Evolutionary conservation across 441 rosid genomes (phyloP).

Genomic region (Arabidopsis hybrid): DNA sequence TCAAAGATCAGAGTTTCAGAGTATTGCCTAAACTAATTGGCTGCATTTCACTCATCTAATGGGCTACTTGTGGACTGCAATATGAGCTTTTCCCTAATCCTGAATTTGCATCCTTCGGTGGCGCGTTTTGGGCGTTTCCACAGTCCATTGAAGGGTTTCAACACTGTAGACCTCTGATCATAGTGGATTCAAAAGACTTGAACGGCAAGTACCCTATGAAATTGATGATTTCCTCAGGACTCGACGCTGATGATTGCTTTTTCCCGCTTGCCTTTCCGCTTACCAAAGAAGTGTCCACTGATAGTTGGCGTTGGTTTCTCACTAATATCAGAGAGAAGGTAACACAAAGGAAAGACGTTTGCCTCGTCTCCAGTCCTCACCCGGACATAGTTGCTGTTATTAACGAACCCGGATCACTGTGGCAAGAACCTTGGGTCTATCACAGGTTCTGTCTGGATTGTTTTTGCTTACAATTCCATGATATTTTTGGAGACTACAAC

Average conservation of each 20-base stretch:
- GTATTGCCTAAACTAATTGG: slow-evolving; percentile 20
- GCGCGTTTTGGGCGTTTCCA: slow-evolving; percentile 31
- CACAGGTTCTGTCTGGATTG: slow-evolving; percentile 12
- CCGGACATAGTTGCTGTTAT: not conserved
- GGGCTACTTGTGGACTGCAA: slow-evolving; percentile 6
- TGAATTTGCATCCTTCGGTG: not conserved
- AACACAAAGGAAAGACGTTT: not conserved
- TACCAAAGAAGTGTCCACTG: not conserved
- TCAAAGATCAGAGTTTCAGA: slow-evolving; percentile 23
- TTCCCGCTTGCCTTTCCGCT: slow-evolving; percentile 5
- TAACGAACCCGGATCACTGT: not conserved
- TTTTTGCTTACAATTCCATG: not conserved
- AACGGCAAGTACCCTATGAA: not conserved
- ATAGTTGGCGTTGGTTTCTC: slow-evolving; percentile 21
- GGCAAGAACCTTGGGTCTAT: slow-evolving; percentile 26
- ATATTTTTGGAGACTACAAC: not conserved
- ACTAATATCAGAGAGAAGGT: slow-evolving; percentile 1
- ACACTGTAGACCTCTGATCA: slow-evolving; percentile 1
- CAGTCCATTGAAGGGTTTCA: slow-evolving; percentile 24
- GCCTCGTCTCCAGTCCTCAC: slow-evolving; percentile 3
- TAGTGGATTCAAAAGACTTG: not conserved
- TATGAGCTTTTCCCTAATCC: slow-evolving; percentile 27
- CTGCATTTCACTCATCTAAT: slow-evolving; percentile 11
- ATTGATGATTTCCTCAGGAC: slow-evolving; percentile 23
- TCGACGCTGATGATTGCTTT: rapidly evolving